These are phyloP conservation scores for Starmerella kuoi DNA, from an alignment of 805 yeast species.

Conservation along the genomic window DNA sequence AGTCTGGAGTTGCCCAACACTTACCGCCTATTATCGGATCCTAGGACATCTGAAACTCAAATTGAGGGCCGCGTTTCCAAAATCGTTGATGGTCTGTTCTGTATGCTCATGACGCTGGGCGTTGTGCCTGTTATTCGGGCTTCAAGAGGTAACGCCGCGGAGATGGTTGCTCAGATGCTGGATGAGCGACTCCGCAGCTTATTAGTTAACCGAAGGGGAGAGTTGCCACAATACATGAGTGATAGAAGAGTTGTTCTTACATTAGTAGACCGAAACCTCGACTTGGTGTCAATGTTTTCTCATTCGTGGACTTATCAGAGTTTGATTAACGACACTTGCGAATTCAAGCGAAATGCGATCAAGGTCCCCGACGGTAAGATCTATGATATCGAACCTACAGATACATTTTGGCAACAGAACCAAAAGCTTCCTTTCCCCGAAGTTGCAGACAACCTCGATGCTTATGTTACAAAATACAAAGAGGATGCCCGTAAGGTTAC, in stretches of 20 bases:
- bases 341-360: conserved; percentile 70
- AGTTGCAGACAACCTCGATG: conserved; percentile 94
- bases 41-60: conserved; percentile 58
- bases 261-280: conserved; percentile 76
- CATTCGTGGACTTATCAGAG: conserved; percentile 98
- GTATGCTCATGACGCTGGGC: conserved; percentile 63
- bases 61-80: conserved; percentile 56
- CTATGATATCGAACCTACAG: conserved; percentile 84
- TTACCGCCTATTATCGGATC: conserved; percentile 58
- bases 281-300: conserved; percentile 83
- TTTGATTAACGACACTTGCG: conserved; percentile 85
- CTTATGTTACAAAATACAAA: conserved; percentile 68
- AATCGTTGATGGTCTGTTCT: conserved; percentile 70
- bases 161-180: conserved; percentile 74
- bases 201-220: conserved; percentile 56
- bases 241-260: conserved; percentile 55
- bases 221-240: conserved; percentile 15
- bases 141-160: conserved; percentile 90
- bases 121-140: conserved; percentile 83
- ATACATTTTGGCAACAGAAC: conserved; percentile 81
- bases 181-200: conserved; percentile 78
- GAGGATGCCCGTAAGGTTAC: conserved; percentile 81
- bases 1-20: conserved; percentile 57
- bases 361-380: conserved; percentile 38
- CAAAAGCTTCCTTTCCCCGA: conserved; percentile 90